Conservation (phyloP, 768 basidiomycete species). For the Termitomyces sp. region DNA sequence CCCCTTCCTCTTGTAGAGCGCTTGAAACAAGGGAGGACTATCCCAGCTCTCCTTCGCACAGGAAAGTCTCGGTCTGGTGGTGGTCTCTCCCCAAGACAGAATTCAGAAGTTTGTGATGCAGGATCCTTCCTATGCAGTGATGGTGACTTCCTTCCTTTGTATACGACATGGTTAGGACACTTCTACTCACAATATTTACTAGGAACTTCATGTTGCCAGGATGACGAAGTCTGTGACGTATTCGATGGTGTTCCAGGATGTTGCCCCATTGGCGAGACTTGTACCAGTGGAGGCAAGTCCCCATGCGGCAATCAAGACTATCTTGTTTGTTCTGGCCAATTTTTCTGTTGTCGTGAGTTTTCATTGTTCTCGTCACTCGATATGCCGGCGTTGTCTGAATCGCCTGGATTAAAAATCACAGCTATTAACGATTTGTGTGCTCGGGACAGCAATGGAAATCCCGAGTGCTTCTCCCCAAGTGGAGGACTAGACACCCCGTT, state of each 20-base stretch:
- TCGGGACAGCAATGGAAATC: neutral
- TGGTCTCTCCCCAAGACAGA: neutral
- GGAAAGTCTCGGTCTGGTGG: neutral
- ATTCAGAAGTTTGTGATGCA: conserved; percentile 1
- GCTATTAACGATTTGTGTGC: neutral
- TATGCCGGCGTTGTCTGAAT: neutral
- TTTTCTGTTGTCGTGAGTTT: conserved; percentile 1
- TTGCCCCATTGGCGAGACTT: neutral
- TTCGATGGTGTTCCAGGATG: neutral
- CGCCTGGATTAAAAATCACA: neutral
- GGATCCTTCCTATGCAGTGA: conserved; percentile 12
- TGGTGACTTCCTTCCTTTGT: conserved; percentile 1
- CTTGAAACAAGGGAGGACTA: neutral
- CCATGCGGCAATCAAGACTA: neutral
- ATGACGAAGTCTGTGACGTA: neutral
- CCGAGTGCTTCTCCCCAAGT: neutral
- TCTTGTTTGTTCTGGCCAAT: neutral
- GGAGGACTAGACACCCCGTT: neutral
- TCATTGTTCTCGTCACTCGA: neutral
- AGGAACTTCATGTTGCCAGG: neutral
- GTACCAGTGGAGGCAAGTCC: neutral
- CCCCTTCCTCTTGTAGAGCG: neutral
- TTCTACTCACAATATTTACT: neutral
- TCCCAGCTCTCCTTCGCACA: conserved; percentile 11
- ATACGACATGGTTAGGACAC: too few relatives aligned